Base-by-base conservation (phyloP, 345 rosid genomes). In the Mangifera indica region DNA sequence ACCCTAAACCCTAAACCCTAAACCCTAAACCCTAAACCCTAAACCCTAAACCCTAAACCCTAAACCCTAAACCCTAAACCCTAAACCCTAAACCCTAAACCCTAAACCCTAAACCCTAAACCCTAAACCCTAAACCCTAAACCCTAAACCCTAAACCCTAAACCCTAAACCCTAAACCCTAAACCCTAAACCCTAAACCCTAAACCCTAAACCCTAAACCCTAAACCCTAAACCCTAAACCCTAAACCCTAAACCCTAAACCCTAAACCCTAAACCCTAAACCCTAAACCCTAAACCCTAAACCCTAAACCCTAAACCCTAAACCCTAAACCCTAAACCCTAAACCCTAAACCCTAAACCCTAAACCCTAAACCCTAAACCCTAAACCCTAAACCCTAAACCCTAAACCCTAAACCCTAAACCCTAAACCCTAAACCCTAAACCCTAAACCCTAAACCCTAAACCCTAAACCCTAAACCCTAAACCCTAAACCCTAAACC, bases 11-110 rank as follows among this genome's bases (percentile, higher is more conserved):
- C 34, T 32, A 32, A 32, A 32, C n/a, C n/a, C n/a, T 64, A 18
- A 24, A 66, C 51, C 71, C 76, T 64, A n/a, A 37, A 53, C 54
- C 67, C 73, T 32, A n/a, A n/a, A n/a, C 57, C 70, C 78, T 57
- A 21, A 22, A 69, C 48, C 34, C 34, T 32, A 32, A 32, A 32
- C 34, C 34, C 34, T 32, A 32, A 32, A 32, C 34, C 34, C 34
- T 1, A 32, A 32, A 2, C 34, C 34, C 4, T 1, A 32, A 32
- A 2, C 34, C 34, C 4, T 55, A 25, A 60, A 2, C 34, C 34
- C 4, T 1, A 32, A 32, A 2, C 34, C 34, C 4, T 1, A 32
- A 32, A 32, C 34, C 34, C 34, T 32, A 32, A 32, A 32, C 34
- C 34, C 34, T 32, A 32, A 32, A 32, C 56, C 69, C 69, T 32